Conservation (phyloP, 306 rosid genomes). For the Macrotyloma uniflorum region DNA sequence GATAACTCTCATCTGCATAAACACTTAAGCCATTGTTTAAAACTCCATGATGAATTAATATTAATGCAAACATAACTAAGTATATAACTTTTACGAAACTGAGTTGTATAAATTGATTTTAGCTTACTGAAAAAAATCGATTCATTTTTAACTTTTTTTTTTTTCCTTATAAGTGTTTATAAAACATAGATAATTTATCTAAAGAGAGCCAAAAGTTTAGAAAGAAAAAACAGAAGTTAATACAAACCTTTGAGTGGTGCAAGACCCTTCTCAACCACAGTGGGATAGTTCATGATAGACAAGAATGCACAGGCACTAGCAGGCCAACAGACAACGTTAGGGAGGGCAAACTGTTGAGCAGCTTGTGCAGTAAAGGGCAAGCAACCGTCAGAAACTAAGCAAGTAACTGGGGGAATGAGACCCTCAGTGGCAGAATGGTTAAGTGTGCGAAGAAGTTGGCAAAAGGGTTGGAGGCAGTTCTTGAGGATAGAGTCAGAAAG, state of each 20-base stretch:
- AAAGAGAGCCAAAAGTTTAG: background rate
- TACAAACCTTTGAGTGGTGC: constrained; percentile 34
- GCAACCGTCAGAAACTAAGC: constrained; percentile 17
- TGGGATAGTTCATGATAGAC: background rate
- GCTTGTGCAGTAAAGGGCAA: constrained; percentile 34
- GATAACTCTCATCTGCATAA: constrained; percentile 41
- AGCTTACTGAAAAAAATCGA: background rate
- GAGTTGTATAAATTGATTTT: background rate
- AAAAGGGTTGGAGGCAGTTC: constrained; percentile 9
- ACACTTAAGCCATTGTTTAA: background rate
- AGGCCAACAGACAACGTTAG: constrained; percentile 16
- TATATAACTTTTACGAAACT: background rate
- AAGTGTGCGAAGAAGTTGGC: constrained; percentile 19
- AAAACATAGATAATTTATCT: rapidly evolving
- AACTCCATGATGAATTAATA: background rate
- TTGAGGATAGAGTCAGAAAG: constrained; percentile 2
- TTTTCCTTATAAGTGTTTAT: too few species aligned
- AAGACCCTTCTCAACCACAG: constrained; percentile 13
- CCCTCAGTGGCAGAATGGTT: background rate
- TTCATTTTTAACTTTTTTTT: background rate
- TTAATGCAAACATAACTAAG: background rate
- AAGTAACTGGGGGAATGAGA: constrained; percentile 25
- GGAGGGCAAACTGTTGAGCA: constrained; percentile 34
- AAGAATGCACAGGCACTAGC: background rate
- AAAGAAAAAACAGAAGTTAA: background rate